These are phyloP conservation scores for Takakia lepidozioides DNA, from an alignment of 225 moss, liverwort and hornwort species.

Conservation along the genomic window DNA sequence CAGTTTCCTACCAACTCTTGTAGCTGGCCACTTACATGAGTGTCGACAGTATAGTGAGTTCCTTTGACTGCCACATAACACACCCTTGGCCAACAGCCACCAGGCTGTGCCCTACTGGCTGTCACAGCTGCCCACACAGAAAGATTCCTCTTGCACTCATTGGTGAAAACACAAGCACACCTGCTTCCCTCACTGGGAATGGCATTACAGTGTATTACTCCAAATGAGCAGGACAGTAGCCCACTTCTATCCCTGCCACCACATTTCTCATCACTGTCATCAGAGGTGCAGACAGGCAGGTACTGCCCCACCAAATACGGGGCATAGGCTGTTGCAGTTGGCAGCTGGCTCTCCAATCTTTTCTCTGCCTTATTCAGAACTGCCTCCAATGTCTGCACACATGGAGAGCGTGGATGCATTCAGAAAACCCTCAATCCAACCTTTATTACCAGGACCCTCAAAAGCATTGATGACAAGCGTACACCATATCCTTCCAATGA, in stretches of 20 bases:
- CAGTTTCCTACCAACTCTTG: too few species aligned
- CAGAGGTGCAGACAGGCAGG: conserved; percentile 16
- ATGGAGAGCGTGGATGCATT: too few species aligned
- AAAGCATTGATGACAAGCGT: too few species aligned
- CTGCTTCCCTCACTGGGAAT: conserved; percentile 5
- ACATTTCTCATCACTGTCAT: conserved; percentile 17
- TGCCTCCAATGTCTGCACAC: conserved; percentile 31
- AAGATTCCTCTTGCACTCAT: conserved; percentile 23
- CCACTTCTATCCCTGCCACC: too few species aligned
- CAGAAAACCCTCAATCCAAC: too few species aligned
- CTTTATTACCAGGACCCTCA: too few species aligned
- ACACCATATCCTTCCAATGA: too few species aligned
- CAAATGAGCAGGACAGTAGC: background rate
- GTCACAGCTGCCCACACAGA: conserved; percentile 36
- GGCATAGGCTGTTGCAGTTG: conserved; percentile 12
- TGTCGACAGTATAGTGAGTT: conserved; percentile 24
- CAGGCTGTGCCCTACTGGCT: conserved; percentile 23
- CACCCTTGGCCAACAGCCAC: conserved; percentile 35
- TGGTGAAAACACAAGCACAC: conserved; percentile 9
- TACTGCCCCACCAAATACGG: conserved; percentile 41
- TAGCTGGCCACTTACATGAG: conserved; percentile 61
- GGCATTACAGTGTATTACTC: conserved; percentile 16
- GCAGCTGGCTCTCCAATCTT: conserved; percentile 35
- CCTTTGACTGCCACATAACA: conserved; percentile 21
- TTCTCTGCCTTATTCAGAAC: conserved; percentile 23